Evolutionary conservation across 2,329 filamentous ascomycete genomes (phyloP), one percentile per base, ranked within the genome.

Genomic region (Penicillium aurantiogriseum): DNA sequence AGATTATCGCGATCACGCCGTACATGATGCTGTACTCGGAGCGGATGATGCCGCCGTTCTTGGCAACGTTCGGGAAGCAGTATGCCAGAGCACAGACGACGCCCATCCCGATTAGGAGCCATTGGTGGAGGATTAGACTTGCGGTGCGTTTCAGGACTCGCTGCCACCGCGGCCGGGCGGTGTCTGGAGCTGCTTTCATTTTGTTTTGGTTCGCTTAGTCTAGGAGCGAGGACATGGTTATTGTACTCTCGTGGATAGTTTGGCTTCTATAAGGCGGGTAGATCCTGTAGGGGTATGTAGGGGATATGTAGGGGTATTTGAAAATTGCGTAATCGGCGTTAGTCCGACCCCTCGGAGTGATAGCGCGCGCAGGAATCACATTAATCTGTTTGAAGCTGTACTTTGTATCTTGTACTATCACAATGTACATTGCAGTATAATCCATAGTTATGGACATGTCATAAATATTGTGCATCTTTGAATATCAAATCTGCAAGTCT

Each of bases 1-100:
- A 91, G 65, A 90, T 88, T 65, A 89, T 74, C 19, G 81, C 84
- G 31, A 91, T 85, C 21, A 82, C 85, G 33, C 87, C 85, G 69
- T 91, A 91, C 31, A 89, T 79, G 53, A 90, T 74, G 9, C 78
- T 72, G 15, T 76, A 75, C 52, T 77, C 71, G 5, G 74, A 71
- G 17, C 68, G 69, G 59, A 77, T 76, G 15, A 68, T 64, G 33
- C 75, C 74, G 42, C 74, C 78, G 47, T 79, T 72, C 65, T 83
- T 84, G 46, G 74, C 73, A 4, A 76, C 71, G 56, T 82, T 76
- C 7, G 83, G 76, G 67, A 85, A 76, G 75, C 83, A 73, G 63
- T 81, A 81, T 51, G 83, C 85, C 64, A 81, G 78, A 69, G 74
- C 77, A 73, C 76, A 81, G 31, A 78, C 75, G 23, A 84, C 59